Evolutionary conservation across 257 asterid genomes (phyloP), one percentile per base, ranked within the genome.

Genomic region (Solanum piurae): DNA sequence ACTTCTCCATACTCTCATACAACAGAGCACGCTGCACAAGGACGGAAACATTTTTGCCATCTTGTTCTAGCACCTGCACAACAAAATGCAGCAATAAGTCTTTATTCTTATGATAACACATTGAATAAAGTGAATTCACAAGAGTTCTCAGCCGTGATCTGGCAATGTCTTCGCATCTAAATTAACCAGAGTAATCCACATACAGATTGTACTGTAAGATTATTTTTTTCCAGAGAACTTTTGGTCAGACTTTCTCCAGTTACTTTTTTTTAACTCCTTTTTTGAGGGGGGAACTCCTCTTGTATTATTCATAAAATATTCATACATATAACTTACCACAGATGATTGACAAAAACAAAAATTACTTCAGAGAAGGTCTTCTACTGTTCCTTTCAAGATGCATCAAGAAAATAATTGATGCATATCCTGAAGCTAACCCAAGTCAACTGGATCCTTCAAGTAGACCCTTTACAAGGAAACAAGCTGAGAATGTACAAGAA

Each of bases 1-100:
- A 96, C 91, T 95, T 96, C 93, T 95, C 99, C 98, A 96, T 96
- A 91, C 98, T 96, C 90, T 96, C 98, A 5, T 96, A 95, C 83
- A 96, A 93, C 68, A 96, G 98, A 83, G 99, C 98, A 68, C 99
- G 98, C 89, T 96, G 99, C 31, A 96, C 99, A 14, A 96, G 92
- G 84, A 93, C 94, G 1, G 93, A 85, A 14, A 95, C 97, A 29
- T 94, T 94, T 21, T 86, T 90, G 44, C 83, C 91, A 83, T 96
- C 97, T 10, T 89, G 91, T 27, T 91, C 98, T 29, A 96, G 95
- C 40, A 94, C 96, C 98, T 96, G 92, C 92, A 91, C 80, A 73
- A 86, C 86, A 88, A 60, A 77, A 77, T n/a, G 84, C 38, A 79
- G 84, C 83, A 69, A 88, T 87, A 73, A 87, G 77, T 87, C 20